Conservation (phyloP, 2,329 filamentous ascomycete genomes). For the Teratosphaeria epicoccoides region DNA sequence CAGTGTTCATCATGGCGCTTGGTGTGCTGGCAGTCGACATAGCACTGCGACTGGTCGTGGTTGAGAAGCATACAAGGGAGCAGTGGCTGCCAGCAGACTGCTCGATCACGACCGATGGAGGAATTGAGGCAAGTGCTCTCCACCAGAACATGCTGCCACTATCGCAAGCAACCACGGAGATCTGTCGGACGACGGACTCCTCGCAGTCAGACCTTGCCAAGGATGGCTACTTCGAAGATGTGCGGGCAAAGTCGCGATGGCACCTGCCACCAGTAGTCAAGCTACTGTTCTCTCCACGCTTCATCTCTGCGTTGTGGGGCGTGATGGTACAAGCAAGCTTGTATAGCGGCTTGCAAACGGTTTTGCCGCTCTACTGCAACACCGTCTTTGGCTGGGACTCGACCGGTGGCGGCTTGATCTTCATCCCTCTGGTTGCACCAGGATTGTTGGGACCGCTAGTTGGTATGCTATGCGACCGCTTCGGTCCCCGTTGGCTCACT, state of each 20-base stretch:
- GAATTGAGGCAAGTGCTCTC: not conserved
- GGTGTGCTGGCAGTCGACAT: constrained; percentile 12
- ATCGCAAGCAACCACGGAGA: no score
- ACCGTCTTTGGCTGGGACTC: constrained; percentile 12
- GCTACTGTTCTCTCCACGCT: constrained; percentile 11
- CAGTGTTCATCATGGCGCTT: constrained; percentile 13
- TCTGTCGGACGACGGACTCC: not conserved
- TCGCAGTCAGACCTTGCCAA: not conserved
- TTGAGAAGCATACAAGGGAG: constrained; percentile 5
- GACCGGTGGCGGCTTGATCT: constrained; percentile 14
- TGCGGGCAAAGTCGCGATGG: not conserved
- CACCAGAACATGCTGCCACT: no score
- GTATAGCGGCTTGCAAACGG: constrained; percentile 13
- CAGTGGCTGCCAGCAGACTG: no score
- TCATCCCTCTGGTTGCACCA: constrained; percentile 14
- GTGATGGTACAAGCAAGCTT: constrained; percentile 11
- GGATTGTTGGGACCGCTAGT: constrained; percentile 15
- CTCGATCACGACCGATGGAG: not conserved
- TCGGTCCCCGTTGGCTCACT: constrained; percentile 13
- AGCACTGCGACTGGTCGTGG: constrained; percentile 12
- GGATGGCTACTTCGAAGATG: no score
- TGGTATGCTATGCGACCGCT: constrained; percentile 11
- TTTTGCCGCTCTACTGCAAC: constrained; percentile 12
- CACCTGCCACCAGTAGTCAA: constrained; percentile 10
- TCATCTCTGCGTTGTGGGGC: constrained; percentile 13